These are phyloP conservation scores for Teratosphaeria pseudoeucalypti DNA, from an alignment of 2,329 filamentous ascomycete species.

Conservation along the genomic window DNA sequence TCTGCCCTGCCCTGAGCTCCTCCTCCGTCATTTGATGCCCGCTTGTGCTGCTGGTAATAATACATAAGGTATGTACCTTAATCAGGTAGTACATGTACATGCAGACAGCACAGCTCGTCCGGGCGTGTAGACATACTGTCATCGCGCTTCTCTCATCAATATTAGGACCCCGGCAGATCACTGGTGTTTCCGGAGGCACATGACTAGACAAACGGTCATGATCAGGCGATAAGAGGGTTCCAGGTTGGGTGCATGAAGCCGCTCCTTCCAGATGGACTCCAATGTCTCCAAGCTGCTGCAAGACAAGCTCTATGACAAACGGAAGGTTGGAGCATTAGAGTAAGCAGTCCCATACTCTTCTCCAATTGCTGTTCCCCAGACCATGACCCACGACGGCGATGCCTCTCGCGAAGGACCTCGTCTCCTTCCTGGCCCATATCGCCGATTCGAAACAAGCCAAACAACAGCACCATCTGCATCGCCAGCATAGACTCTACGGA, in stretches of 20 bases:
- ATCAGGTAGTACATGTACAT: background rate
- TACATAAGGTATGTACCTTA: background rate
- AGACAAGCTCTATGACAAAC: constrained; percentile 97
- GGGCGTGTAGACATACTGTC: background rate
- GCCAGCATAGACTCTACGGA: constrained; percentile 2
- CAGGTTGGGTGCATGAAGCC: background rate
- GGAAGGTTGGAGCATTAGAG: constrained; percentile 94
- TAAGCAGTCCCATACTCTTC: constrained; percentile 33
- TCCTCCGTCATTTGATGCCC: background rate
- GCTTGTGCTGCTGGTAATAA: background rate
- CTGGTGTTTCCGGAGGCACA: background rate
- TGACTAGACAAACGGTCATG: background rate
- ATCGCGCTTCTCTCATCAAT: no score
- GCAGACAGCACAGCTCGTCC: no score
- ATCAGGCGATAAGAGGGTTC: background rate
- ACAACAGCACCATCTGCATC: constrained; percentile 1
- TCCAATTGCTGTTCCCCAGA: background rate
- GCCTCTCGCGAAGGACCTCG: constrained; percentile 5
- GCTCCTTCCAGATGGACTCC: constrained; percentile 10
- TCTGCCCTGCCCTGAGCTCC: background rate
- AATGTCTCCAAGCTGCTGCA: constrained; percentile 44
- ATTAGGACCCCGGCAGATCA: background rate
- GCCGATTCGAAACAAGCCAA: constrained; percentile 2
- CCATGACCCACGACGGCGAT: background rate
- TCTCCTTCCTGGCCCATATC: constrained; percentile 5